Conservation (phyloP, 2,329 filamentous ascomycete species). For the Stachybotrys chartarum region DNA sequence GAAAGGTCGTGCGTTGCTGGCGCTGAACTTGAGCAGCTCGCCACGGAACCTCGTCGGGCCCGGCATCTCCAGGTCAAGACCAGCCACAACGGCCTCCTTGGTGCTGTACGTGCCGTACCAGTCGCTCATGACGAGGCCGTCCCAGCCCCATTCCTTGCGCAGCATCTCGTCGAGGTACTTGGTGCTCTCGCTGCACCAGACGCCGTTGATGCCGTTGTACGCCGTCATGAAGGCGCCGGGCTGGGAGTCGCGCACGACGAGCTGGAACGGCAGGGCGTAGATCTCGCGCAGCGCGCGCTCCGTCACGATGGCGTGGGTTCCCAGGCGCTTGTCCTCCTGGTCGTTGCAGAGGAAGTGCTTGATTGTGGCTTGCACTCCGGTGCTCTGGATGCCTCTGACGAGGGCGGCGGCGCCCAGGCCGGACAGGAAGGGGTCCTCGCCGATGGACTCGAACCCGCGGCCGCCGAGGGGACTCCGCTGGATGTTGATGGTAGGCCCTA, state of each 20-base stretch:
- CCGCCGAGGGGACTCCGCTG: constrained; percentile 53
- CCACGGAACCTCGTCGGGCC: constrained; percentile 44
- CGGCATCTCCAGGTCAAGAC: constrained; percentile 55
- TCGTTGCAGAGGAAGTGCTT: constrained; percentile 59
- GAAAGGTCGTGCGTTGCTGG: constrained; percentile 48
- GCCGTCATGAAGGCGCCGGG: constrained; percentile 52
- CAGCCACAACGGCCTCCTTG: constrained; percentile 40
- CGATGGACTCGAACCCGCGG: constrained; percentile 52
- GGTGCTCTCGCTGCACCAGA: constrained; percentile 45
- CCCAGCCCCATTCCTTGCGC: constrained; percentile 50
- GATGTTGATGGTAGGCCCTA: constrained; percentile 59
- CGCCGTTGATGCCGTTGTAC: constrained; percentile 53
- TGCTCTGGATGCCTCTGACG: constrained; percentile 48
- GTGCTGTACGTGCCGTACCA: constrained; percentile 53
- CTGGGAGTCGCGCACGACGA: constrained; percentile 42
- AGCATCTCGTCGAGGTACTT: constrained; percentile 44
- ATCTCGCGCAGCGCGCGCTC: constrained; percentile 51
- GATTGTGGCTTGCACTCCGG: constrained; percentile 47
- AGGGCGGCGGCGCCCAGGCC: constrained; percentile 47
- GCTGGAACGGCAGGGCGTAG: constrained; percentile 51
- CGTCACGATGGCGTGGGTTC: constrained; percentile 46
- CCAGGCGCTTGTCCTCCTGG: constrained; percentile 51
- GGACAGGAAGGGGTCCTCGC: constrained; percentile 51
- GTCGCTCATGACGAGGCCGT: constrained; percentile 52
- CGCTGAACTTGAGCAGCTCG: constrained; percentile 43